Evolutionary conservation across 2,329 filamentous ascomycete species (phyloP), one percentile per base, ranked within the genome.

Genomic region (Cladosporium sp.): DNA sequence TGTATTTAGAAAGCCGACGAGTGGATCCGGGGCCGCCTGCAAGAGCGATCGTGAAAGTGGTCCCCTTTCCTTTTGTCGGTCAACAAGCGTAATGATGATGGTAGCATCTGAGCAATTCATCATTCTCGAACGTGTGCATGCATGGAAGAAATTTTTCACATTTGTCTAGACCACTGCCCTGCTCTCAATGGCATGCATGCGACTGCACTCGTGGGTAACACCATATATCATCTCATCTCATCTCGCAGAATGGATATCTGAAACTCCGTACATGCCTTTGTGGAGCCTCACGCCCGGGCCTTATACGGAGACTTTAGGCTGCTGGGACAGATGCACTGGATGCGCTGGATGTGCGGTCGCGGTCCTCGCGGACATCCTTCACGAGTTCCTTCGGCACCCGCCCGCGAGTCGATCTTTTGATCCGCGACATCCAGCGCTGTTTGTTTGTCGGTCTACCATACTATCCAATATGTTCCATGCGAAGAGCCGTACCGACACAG

Each of bases 71-170:
- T 26, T 26, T 26, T 16, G 50, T 10, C 16, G 28, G 26, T 31
- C 31, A 31, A 29, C 56, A 50, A 60, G 40, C 57, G 57, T 60
- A 60, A 60, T 60, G 40, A 60, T 60, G 57, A 60, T 60, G 57
- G 55, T 55, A 18, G 28, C 50, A 31, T 31, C 23, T 53, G 50
- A 28, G 50, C 52, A 31, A 55, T 46, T 46, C 21, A 37, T 37
- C 16, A 11, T n/a, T 21, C n/a, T 55, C 52, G 7, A 21, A 29
- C 28, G 33, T 55, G 7, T 55, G 52, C 52, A 55, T 40, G 55
- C 55, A 57, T 23, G 55, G 23, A 26, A 57, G 55, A 57, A 28
- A 23, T 40, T 37, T 57, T 57, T 29, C 49, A 33, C 16, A 2
- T 8, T 33, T 55, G 52, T 33, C 52, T 33, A 33, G 8, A 55